These are phyloP conservation scores for Lupinus albus DNA, from an alignment of 306 rosid species.

Conservation along the genomic window DNA sequence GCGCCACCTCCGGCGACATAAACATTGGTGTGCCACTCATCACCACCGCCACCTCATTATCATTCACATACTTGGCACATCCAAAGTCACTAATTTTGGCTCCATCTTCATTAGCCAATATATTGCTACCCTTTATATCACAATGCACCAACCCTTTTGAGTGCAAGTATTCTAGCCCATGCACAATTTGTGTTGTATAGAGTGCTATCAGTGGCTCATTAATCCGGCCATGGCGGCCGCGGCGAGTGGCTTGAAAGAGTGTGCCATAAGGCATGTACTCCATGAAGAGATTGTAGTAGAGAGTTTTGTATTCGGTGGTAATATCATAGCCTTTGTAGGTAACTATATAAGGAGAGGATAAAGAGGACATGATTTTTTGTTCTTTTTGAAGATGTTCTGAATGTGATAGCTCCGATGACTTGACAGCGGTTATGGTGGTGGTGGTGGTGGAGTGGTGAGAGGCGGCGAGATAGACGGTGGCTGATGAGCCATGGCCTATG, in stretches of 20 bases:
- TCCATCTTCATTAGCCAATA: conserved; percentile 62
- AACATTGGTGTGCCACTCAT: conserved; percentile 85
- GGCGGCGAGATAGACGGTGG: conserved; percentile 84
- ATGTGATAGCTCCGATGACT: conserved; percentile 58
- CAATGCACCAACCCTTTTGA: conserved; percentile 80
- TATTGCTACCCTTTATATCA: conserved; percentile 82
- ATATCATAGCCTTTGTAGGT: conserved; percentile 60
- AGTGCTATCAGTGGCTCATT: conserved; percentile 48
- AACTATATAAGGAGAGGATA: conserved; percentile 65
- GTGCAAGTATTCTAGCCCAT: conserved; percentile 74
- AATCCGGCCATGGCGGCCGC: conserved; percentile 44
- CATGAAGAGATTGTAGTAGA: conserved; percentile 69
- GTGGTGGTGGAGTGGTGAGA: conserved; percentile 36
- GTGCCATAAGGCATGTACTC: conserved; percentile 71
- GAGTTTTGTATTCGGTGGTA: conserved; percentile 50
- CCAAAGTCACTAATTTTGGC: conserved; percentile 88
- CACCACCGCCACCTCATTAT: background rate
- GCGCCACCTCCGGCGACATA: conserved; percentile 93
- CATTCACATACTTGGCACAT: conserved; percentile 54
- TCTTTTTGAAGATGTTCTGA: conserved; percentile 64
- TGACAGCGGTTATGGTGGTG: conserved; percentile 60
- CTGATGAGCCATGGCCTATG: conserved; percentile 87
- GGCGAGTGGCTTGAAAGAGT: conserved; percentile 44
- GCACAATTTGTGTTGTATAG: conserved; percentile 51
- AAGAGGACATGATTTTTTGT: conserved; percentile 61